phyloP scores from a whole-genome alignment of 495 filamentous ascomycete genomes.

The Penicillium argentinense region DNA sequence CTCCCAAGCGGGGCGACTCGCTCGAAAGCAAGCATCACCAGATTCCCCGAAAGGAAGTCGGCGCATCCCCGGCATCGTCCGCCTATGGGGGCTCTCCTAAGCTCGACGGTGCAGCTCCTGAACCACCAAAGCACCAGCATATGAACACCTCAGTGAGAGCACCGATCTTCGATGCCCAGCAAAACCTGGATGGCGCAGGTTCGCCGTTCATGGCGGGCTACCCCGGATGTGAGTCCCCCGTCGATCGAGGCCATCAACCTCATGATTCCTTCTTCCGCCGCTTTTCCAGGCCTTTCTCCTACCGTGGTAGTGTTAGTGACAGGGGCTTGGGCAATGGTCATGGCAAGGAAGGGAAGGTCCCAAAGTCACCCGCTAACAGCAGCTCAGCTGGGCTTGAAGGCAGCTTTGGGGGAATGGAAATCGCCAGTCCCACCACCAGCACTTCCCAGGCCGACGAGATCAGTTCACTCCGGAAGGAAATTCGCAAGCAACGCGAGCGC shows the following conservation, averaged over 20 bases:
- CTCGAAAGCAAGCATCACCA: constrained; percentile 42
- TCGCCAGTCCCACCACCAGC: constrained; percentile 70
- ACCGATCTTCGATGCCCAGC: constrained; percentile 34
- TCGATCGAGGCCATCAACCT: constrained; percentile 82
- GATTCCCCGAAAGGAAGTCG: constrained; percentile 36
- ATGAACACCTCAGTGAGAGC: constrained; percentile 54
- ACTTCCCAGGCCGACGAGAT: constrained; percentile 72
- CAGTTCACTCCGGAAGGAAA: constrained; percentile 69
- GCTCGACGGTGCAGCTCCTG: constrained; percentile 54
- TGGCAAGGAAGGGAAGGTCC: constrained; percentile 58
- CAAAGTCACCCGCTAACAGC: constrained; percentile 71
- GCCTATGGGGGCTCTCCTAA: constrained; percentile 48
- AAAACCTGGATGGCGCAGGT: constrained; percentile 35
- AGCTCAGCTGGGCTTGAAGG: constrained; percentile 62
- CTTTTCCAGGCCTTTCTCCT: constrained; percentile 88
- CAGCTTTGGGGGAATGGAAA: constrained; percentile 58
- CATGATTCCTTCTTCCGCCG: constrained; percentile 74
- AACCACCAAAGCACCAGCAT: constrained; percentile 25
- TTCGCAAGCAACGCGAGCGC: constrained; percentile 76
- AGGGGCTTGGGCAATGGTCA: constrained; percentile 49
- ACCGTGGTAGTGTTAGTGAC: constrained; percentile 88
- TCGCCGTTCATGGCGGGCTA: constrained; percentile 75
- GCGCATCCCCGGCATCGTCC: constrained; percentile 27
- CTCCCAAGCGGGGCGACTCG: constrained; percentile 60
- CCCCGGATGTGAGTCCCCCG: constrained; percentile 75